Conservation (phyloP, 2,329 filamentous ascomycete genomes). For the Penicillium hesseltinei region DNA sequence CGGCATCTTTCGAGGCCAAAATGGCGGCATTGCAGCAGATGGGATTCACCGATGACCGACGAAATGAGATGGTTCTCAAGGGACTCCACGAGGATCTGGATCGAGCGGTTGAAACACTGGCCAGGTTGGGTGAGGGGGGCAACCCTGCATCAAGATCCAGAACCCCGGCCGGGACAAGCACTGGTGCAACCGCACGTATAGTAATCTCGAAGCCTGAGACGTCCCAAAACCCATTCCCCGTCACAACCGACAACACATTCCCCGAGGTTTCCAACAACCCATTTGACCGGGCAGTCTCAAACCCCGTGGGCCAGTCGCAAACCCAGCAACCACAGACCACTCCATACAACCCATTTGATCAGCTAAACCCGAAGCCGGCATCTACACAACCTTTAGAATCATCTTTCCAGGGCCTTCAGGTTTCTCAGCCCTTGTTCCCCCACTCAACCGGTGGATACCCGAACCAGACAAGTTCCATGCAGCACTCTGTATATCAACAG, state of each 20-base stretch:
- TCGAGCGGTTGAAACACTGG: conserved; percentile 77
- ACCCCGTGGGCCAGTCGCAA: conserved; percentile 31
- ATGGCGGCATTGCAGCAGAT: conserved; percentile 77
- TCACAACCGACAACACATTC: conserved; percentile 5
- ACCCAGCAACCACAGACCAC: conserved; percentile 13
- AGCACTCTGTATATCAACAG: conserved; percentile 42
- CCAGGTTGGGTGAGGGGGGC: conserved; percentile 71
- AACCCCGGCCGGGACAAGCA: conserved; percentile 48
- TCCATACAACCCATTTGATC: conserved; percentile 70
- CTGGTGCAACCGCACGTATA: conserved; percentile 20
- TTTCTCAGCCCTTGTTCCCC: conserved; percentile 70
- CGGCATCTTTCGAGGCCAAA: conserved; percentile 64
- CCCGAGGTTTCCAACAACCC: conserved; percentile 54
- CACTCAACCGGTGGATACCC: conserved; percentile 68
- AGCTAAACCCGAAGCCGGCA: conserved; percentile 30
- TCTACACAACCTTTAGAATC: conserved; percentile 54
- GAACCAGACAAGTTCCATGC: conserved; percentile 40
- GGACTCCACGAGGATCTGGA: conserved; percentile 82
- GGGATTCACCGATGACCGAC: conserved; percentile 82
- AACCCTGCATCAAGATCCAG: conserved; percentile 53
- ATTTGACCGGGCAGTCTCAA: conserved; percentile 57
- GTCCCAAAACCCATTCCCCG: conserved; percentile 40
- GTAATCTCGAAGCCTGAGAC: conserved; percentile 21
- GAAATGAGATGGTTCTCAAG: conserved; percentile 78
- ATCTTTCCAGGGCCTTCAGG: conserved; percentile 72